A percentile compares a stretch with the other conserved stretches of the same genome.
These are phyloP conservation scores for Coix lacrymajobi DNA, from an alignment of 176 grass and related monocot species.

Conservation along the genomic window DNA sequence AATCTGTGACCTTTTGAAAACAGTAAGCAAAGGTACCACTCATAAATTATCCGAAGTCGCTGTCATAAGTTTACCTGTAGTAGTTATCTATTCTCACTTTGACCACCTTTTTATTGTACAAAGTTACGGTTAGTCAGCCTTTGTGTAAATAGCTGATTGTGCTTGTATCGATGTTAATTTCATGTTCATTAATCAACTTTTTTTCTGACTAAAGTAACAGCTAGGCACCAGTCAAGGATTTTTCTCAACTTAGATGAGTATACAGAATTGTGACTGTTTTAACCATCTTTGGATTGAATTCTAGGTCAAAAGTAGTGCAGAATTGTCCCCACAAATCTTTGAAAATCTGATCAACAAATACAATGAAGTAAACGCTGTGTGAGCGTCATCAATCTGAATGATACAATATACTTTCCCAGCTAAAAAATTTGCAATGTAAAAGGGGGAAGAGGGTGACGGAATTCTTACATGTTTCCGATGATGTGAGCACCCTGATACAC, in stretches of 20 bases:
- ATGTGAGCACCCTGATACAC: slow-evolving; percentile 14
- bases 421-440: background rate
- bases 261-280: background rate
- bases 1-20: slow-evolving; percentile 39
- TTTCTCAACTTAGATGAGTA: background rate
- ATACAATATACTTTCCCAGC: slow-evolving; percentile 13
- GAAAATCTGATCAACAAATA: background rate
- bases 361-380: background rate
- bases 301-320: slow-evolving; percentile 8
- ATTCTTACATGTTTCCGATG: slow-evolving; percentile 24
- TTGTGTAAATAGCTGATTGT: background rate
- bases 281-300: slow-evolving; percentile 27
- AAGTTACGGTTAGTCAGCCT: background rate
- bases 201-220: slow-evolving; percentile 1
- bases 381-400: slow-evolving; percentile 2
- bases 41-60: slow-evolving; percentile 13
- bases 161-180: background rate
- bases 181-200: background rate
- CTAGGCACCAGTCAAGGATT: background rate
- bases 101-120: slow-evolving; percentile 18
- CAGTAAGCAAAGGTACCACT: slow-evolving; percentile 15
- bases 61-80: slow-evolving; percentile 1
- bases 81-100: slow-evolving; percentile 8
- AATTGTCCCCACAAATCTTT: background rate
- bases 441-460: background rate